Base-by-base conservation (phyloP, 306 rosid species). In the Hylodesmum podocarpum region DNA sequence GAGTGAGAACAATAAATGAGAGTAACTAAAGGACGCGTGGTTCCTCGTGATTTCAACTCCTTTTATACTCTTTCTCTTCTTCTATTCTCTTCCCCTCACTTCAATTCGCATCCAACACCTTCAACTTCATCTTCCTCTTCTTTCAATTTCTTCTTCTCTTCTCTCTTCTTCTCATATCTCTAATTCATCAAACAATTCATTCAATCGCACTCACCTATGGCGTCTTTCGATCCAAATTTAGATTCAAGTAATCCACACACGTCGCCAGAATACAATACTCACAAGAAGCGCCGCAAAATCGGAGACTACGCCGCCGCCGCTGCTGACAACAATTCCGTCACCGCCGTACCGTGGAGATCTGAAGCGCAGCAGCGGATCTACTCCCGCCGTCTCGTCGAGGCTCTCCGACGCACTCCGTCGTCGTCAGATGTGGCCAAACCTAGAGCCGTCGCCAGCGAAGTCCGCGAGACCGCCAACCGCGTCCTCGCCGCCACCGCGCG, bases 401-500 rank as follows among this genome's bases (percentile, higher is more conserved):
- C 96, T 4, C 88, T 95, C 69, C 85, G 84, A 12, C 88, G 71
- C 18, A 81, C 25, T 37, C 69, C 83, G 0, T 49, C 85, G 3
- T 18, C 79, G 10, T n/a, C n/a, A n/a, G n/a, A n/a, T n/a, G 10
- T 36, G n/a, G 1, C 73, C 37, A 82, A 63, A 31, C 63, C 81
- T 50, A 15, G 27, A 41, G 18, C 51, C 15, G 73, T 79, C 24
- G 77, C 82, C 21, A 75, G 72, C 3, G 49, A 59, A 0, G 86
- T 95, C 36, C 89, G 89, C 1, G 75, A 85, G 7, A 81, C 93
- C 53, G 96, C 98, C 6, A 86, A 95, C 80, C 81, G 96, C 34
- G 84, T 95, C 19, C 93, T 95, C 27, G 99, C 99, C 5, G 59
- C 72, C 0, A 70, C 90, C 3, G 94, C 96, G 16, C 87, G 81